These are phyloP conservation scores for Penicillium decumbens DNA, from an alignment of 2,329 filamentous ascomycete genomes.

Conservation along the genomic window DNA sequence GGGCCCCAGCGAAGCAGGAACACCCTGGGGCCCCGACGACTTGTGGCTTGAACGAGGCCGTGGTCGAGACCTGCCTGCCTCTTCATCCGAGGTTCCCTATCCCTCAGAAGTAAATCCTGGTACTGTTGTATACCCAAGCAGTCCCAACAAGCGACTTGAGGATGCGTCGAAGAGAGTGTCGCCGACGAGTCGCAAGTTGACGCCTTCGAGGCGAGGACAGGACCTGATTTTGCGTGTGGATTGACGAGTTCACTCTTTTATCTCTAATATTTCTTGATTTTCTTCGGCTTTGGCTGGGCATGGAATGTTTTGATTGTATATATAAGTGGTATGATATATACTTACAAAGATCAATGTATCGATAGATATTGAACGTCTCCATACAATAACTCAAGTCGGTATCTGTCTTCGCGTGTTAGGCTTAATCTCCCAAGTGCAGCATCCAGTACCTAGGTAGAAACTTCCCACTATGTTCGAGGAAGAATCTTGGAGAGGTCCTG, in stretches of 20 bases:
- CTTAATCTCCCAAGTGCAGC: too few relatives aligned
- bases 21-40: constrained; percentile 30
- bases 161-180: constrained; percentile 10
- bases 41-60: constrained; percentile 24
- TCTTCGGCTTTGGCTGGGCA: neutral
- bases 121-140: constrained; percentile 16
- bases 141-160: constrained; percentile 20
- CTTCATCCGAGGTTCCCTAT: constrained; percentile 14
- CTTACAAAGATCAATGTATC: neutral
- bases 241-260: constrained; percentile 9
- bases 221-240: constrained; percentile 34
- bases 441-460: too few relatives aligned
- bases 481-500: neutral
- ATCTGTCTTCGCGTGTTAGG: too few relatives aligned
- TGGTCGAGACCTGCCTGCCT: neutral
- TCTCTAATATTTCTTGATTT: neutral
- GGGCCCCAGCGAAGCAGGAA: constrained; percentile 22
- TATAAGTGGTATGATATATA: neutral
- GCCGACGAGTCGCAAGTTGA: constrained; percentile 28
- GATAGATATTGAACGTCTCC: neutral
- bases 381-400: too few relatives aligned
- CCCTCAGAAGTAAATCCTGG: constrained; percentile 16
- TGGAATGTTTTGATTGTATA: neutral
- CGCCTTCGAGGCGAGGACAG: constrained; percentile 28
- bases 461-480: neutral